Percentiles rank a stretch among this genome's conserved stretches.
Evolutionary conservation across 2,329 filamentous ascomycete species (phyloP).

Genomic region (Penicillium freii): DNA sequence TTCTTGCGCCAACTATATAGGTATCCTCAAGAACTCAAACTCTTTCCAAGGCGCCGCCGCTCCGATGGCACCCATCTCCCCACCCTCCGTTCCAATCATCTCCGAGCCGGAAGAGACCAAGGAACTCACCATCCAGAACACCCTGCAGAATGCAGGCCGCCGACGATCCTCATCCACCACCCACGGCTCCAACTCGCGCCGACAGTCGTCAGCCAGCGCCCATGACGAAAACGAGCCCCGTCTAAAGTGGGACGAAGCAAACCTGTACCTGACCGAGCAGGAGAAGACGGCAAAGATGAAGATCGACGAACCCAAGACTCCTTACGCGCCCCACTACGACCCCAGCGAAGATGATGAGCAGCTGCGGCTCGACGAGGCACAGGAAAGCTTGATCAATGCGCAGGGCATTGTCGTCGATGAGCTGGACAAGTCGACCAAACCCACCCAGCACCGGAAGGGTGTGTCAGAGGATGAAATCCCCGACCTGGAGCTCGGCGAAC

Average conservation of each 20-base stretch:
- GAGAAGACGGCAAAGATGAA: slow-evolving; percentile 97
- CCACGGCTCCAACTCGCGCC: slow-evolving; percentile 63
- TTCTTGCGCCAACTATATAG: slow-evolving; percentile 46
- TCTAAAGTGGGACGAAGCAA: slow-evolving; percentile 98
- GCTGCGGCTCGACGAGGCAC: slow-evolving; percentile 31
- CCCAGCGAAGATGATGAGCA: slow-evolving; percentile 83
- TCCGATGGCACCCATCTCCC: slow-evolving; percentile 36
- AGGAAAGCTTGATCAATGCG: slow-evolving; percentile 58
- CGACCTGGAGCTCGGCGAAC: slow-evolving; percentile 85
- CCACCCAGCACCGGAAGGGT: slow-evolving; percentile 36
- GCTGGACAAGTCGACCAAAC: slow-evolving; percentile 53
- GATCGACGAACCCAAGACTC: slow-evolving; percentile 97
- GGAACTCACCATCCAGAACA: slow-evolving; percentile 91
- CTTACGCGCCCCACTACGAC: slow-evolving; percentile 90
- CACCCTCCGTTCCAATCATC: slow-evolving; percentile 37
- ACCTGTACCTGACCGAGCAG: slow-evolving; percentile 94
- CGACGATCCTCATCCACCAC: slow-evolving; percentile 76
- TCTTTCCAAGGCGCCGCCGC: slow-evolving; percentile 61
- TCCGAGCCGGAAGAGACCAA: slow-evolving; percentile 61
- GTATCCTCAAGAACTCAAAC: slow-evolving; percentile 85
- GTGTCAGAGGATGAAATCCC: slow-evolving; percentile 76
- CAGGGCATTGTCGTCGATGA: slow-evolving; percentile 69
- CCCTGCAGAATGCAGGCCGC: slow-evolving; percentile 86
- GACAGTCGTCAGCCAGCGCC: slow-evolving; percentile 60
- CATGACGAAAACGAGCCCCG: slow-evolving; percentile 65